These are phyloP conservation scores for Aspergillus sp. DNA, from an alignment of 2,329 filamentous ascomycete genomes.

Conservation along the genomic window DNA sequence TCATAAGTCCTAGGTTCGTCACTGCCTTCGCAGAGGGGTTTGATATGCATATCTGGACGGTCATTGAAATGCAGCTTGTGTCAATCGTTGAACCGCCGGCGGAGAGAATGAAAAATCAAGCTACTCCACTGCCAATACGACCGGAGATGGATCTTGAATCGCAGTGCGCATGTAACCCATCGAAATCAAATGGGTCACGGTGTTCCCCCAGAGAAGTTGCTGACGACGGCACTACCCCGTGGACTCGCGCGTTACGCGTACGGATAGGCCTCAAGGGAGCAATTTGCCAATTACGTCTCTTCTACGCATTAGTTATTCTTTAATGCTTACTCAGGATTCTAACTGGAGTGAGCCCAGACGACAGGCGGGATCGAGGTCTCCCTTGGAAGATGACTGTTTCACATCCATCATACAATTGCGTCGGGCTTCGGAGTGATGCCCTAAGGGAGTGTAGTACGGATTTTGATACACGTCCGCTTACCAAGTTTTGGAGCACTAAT, in stretches of 20 bases:
- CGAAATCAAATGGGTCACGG: not conserved
- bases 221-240: not conserved
- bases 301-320: not conserved
- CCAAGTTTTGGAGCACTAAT: not conserved
- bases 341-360: not conserved
- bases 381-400: not conserved
- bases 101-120: not conserved
- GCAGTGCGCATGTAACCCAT: not conserved
- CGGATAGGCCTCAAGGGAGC: not conserved
- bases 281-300: not conserved
- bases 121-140: not conserved
- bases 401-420: not conserved
- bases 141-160: not conserved
- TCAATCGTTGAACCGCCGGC: not conserved
- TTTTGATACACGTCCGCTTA: not conserved
- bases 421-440: conserved; percentile 1
- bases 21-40: not conserved
- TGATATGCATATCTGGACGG: not conserved
- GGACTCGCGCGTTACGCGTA: not conserved
- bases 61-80: not conserved
- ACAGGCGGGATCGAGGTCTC: not conserved
- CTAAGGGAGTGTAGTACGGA: not conserved
- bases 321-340: not conserved
- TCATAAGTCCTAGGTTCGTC: too few species aligned
- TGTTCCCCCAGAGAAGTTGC: not conserved